Evolutionary conservation across 768 basidiomycete genomes (phyloP).

Genomic region (Baorangia bicolor): DNA sequence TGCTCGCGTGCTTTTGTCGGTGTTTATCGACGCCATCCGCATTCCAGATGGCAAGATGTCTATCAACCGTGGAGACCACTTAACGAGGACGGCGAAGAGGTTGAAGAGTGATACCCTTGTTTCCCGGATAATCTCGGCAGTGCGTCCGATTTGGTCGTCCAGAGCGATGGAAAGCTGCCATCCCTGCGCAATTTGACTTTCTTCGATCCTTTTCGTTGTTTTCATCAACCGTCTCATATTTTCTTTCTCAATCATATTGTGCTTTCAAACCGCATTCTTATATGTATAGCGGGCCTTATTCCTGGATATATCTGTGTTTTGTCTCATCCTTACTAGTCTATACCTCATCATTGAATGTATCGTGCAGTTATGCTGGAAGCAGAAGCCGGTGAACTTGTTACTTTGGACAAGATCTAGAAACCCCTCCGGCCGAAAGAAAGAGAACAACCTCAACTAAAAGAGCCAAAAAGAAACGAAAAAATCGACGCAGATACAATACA

Average conservation of each 20-base stretch:
- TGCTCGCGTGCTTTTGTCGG: not conserved
- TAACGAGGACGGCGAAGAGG: constrained; percentile 18
- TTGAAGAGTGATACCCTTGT: not conserved
- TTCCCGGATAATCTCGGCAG: not conserved
- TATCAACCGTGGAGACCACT: constrained; percentile 20
- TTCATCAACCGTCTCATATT: too few relatives aligned
- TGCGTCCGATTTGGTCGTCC: not conserved
- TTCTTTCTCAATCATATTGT: not conserved
- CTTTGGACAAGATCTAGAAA: not conserved
- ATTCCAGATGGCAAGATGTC: constrained; percentile 19
- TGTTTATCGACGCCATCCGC: not conserved
- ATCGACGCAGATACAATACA: constrained; percentile 3
- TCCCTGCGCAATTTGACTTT: not conserved
- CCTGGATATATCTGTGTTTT: not conserved
- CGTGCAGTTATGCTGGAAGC: not conserved
- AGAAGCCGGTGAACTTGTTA: not conserved
- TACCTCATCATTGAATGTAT: not conserved
- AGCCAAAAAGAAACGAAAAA: not conserved
- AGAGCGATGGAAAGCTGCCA: not conserved
- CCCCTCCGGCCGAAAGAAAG: not conserved
- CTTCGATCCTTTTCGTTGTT: not conserved
- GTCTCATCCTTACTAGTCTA: not conserved
- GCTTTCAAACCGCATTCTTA: not conserved
- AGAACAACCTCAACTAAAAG: not conserved
- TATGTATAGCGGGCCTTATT: not conserved